phyloP scores from a whole-genome alignment of 2,329 filamentous ascomycete species.

The Aspergillus texensis region DNA sequence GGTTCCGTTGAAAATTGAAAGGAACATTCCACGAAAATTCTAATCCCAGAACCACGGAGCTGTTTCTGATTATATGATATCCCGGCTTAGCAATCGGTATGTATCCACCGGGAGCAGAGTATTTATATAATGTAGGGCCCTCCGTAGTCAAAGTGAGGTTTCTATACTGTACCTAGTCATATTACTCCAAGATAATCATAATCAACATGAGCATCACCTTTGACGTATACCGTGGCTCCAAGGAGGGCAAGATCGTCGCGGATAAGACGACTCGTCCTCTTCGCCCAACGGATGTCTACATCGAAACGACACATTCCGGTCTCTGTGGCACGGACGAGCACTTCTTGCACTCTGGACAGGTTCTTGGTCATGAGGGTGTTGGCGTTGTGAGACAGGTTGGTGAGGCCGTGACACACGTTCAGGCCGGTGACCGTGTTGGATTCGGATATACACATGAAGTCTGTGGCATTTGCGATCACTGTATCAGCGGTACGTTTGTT shows the following conservation, averaged over 20 bases:
- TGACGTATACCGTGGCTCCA: constrained; percentile 22
- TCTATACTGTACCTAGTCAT: background rate
- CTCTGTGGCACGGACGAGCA: constrained; percentile 29
- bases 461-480: constrained; percentile 36
- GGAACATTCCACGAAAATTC: background rate
- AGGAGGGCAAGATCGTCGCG: constrained; percentile 17
- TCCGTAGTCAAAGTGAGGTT: background rate
- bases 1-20: background rate
- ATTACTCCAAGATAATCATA: background rate
- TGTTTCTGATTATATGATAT: background rate
- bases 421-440: constrained; percentile 43
- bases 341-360: constrained; percentile 23
- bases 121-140: background rate
- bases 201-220: constrained; percentile 13
- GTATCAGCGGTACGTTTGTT: constrained; percentile 22
- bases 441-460: constrained; percentile 33
- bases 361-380: constrained; percentile 57
- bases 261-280: constrained; percentile 13
- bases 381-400: constrained; percentile 53
- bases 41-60: background rate
- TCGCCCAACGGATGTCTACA: constrained; percentile 19
- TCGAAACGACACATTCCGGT: constrained; percentile 26
- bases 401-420: constrained; percentile 47
- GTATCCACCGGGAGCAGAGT: background rate
- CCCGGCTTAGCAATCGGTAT: background rate